Conservation (phyloP, 2,329 filamentous ascomycete species). For the Aureobasidium sp. region DNA sequence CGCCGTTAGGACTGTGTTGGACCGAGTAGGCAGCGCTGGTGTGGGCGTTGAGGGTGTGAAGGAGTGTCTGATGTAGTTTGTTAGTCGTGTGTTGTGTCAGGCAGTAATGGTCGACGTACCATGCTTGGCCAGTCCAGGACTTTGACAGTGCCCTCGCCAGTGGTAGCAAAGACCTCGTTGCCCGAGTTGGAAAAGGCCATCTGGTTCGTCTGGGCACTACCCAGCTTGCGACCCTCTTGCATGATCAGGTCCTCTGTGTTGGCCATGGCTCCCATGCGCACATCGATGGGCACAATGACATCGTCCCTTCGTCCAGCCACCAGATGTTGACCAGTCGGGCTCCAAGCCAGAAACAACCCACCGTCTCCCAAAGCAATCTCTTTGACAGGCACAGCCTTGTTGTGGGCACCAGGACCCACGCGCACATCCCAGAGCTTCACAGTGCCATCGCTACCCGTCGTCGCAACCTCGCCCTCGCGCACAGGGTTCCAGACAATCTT, state of each 20-base stretch:
- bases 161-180: slow-evolving; percentile 62
- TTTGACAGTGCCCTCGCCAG: slow-evolving; percentile 62
- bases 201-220: slow-evolving; percentile 56
- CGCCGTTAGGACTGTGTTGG: slow-evolving; percentile 63
- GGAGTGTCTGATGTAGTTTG: slow-evolving; percentile 28
- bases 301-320: slow-evolving; percentile 67
- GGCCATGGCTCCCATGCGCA: slow-evolving; percentile 20
- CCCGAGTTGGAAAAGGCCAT: slow-evolving; percentile 69
- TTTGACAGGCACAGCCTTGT: slow-evolving; percentile 40
- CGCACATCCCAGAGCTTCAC: slow-evolving; percentile 77
- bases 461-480: slow-evolving; percentile 70
- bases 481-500: slow-evolving; percentile 72
- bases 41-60: slow-evolving; percentile 61
- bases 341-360: slow-evolving; percentile 55
- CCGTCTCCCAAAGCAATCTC: slow-evolving; percentile 49
- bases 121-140: slow-evolving; percentile 62
- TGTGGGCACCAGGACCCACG: slow-evolving; percentile 41
- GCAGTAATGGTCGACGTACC: slow-evolving; percentile 23
- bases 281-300: slow-evolving; percentile 27
- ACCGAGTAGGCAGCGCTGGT: slow-evolving; percentile 64
- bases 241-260: slow-evolving; percentile 15
- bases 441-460: slow-evolving; percentile 64
- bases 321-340: slow-evolving; percentile 61
- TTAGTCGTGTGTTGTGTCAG: neutral
- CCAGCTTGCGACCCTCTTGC: slow-evolving; percentile 16